Base-by-base conservation (phyloP, 177 flowering plant species). In the Vitis hybrid region DNA sequence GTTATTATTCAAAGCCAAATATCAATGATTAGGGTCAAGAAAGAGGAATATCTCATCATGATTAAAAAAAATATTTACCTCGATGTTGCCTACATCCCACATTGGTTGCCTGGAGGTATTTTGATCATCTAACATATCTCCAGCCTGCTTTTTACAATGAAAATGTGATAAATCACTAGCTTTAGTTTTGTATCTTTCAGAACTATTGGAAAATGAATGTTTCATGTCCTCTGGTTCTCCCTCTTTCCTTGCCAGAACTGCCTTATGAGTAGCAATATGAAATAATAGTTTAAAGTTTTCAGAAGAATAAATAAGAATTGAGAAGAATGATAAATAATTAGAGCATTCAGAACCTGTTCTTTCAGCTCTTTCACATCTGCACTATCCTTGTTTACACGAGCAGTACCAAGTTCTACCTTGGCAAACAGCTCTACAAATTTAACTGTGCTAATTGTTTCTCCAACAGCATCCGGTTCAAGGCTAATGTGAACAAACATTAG, bases 401-500 rank as follows among this genome's bases (percentile, higher is more conserved):
- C 97, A 75, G 97, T 91, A 70, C 98, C 98, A 64, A 94, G 97
- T 73, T 94, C 97, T 70, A 94, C 97, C 19, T 94, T 85, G 51
- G 97, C 86, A 45, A 94, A 97, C 21, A 97, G 78, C 77, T 94
- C 97, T 4, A 97, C 97, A 83, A 94, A 94, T 76, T 94, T 94
- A 19, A 94, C 84, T 19, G 93, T 94, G 72, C 97, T 94, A 64
- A 92, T 78, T 67, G 97, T 92, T 79, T 94, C 98, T 53, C 97
- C 97, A 50, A 84, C 13, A 56, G 97, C 91, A 78, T 91, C 95
- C 15, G 80, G 74, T 74, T 92, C 97, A 59, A 97, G 98, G 81
- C 95, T 92, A 70, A 92, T 89, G 78, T 94, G 98, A 69, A 92
- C 97, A 85, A 93, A 92, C 98, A 93, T 94, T 4, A 94, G 73